Base-by-base conservation (phyloP, 768 basidiomycete species). In the Mycena albidolilacea region DNA sequence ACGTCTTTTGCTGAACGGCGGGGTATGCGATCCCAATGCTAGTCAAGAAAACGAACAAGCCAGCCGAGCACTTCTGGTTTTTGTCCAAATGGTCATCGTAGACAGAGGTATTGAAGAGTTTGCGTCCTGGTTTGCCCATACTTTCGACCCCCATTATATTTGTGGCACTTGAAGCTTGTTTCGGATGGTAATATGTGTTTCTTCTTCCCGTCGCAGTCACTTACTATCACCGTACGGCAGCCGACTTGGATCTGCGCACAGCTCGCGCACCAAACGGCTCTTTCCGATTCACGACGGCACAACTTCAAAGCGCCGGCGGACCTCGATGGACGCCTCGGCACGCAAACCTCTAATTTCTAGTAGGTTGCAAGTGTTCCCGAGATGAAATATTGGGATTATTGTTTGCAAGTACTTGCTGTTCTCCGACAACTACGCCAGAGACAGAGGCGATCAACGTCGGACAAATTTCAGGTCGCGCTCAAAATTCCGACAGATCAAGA, bases 31-130 rank as follows among this genome's bases (percentile, higher is more conserved):
- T 5, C 52, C 58, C 19, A 55, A 15, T 52, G 14, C 52, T 39
- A 63, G 50, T 7, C 60, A 44, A 44, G 58, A 68, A 8, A 60
- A 15, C 57, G 55, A 52, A 11, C 65, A 74, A 62, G 48, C 19
- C 10, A 19, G 54, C 39, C 30, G 55, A 44, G 74, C 70, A 17
- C 66, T 75, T 21, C 14, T 69, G 1, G 62, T 71, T 15, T 69
- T 71, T 48, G 67, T 60, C 12, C 70, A 71, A 17, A 69, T 75
- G 70, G 35, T 61, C 64, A n/a, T 72, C 52, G 37, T 41, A n/a
- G 74, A 75, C 38, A n/a, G 46, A 62, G 74, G 74, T 39, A 0
- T 65, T 30, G 37, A 35, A 43, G 59, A 69, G 30, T 68, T 61
- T 58, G 15, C 41, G 19, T 12, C 46, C 30, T 75, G 74, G 74